A percentile compares a stretch with the other conserved stretches of the same genome.
These are phyloP conservation scores for Phytopythium montanum DNA, from an alignment of 352 stramenopile genomes.

Conservation along the genomic window DNA sequence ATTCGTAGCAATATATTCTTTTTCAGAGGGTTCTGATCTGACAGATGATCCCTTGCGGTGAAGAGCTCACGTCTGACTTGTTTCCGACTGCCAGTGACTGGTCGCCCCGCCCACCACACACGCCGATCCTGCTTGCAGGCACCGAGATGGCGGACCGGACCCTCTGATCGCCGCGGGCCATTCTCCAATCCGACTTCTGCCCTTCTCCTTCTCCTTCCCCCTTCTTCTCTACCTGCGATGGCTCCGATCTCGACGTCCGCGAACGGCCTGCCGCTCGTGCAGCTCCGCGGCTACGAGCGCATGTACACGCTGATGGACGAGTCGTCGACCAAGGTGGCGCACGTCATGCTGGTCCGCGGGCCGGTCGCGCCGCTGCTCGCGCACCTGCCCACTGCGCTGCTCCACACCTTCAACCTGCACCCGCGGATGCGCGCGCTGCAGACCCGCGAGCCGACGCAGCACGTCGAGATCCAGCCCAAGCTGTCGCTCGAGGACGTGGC, in stretches of 20 bases:
- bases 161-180: not conserved
- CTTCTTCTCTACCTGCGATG: not conserved
- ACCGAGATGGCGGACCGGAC: too few relatives aligned
- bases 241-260: slow-evolving; percentile 6
- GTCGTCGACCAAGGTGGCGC: slow-evolving; percentile 21
- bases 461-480: slow-evolving; percentile 23
- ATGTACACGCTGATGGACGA: slow-evolving; percentile 23
- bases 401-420: slow-evolving; percentile 35
- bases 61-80: not conserved
- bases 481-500: slow-evolving; percentile 21
- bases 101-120: not conserved
- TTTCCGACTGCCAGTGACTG: not conserved
- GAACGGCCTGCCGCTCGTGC: slow-evolving; percentile 15
- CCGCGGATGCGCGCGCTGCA: slow-evolving; percentile 30
- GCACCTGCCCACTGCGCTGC: slow-evolving; percentile 17
- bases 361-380: slow-evolving; percentile 7
- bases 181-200: not conserved
- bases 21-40: too few relatives aligned
- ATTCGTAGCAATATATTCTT: too few relatives aligned
- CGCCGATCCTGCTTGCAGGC: not conserved
- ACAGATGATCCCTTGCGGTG: too few relatives aligned
- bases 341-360: slow-evolving; percentile 21
- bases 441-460: slow-evolving; percentile 16
- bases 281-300: slow-evolving; percentile 25
- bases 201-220: too few relatives aligned